phyloP scores from a whole-genome alignment of 441 rosid genomes.

The Corymbia calophylla region DNA sequence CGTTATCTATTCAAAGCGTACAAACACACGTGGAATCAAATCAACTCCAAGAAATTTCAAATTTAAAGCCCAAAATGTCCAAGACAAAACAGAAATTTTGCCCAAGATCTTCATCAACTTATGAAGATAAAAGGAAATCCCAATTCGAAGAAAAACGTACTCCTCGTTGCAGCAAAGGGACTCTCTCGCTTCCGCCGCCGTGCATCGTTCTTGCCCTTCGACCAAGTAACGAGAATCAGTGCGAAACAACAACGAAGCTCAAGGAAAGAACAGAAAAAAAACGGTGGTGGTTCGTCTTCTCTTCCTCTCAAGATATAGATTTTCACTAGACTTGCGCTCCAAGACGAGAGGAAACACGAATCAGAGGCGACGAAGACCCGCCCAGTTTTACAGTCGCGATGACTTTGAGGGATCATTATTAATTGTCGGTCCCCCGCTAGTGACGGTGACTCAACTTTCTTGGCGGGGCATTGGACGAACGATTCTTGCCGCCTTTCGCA shows the following conservation, averaged over 20 bases:
- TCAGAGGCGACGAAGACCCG: not conserved
- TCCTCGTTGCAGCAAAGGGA: slow-evolving; percentile 37
- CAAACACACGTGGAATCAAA: not conserved
- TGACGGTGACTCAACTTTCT: not conserved
- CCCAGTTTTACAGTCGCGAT: not conserved
- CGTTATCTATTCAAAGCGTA: not conserved
- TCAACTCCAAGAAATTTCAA: not conserved
- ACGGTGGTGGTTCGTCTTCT: not conserved
- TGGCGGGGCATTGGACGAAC: not conserved
- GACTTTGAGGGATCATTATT: not conserved
- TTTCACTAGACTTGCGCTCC: not conserved
- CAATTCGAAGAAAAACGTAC: slow-evolving; percentile 11
- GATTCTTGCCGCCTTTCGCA: not conserved
- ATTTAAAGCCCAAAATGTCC: not conserved
- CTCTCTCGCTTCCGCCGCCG: slow-evolving; percentile 28
- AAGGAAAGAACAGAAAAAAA: not conserved
- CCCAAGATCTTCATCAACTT: not conserved
- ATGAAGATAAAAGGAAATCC: not conserved
- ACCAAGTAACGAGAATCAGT: not conserved
- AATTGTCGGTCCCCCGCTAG: not conserved
- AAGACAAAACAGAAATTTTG: not conserved
- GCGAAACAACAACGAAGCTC: not conserved
- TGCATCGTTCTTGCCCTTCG: not conserved
- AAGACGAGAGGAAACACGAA: not conserved
- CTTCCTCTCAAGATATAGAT: not conserved